Evolutionary conservation across 2,329 filamentous ascomycete species (phyloP), one percentile per base, ranked within the genome.

Genomic region (Cylindrodendrum hubeiense): DNA sequence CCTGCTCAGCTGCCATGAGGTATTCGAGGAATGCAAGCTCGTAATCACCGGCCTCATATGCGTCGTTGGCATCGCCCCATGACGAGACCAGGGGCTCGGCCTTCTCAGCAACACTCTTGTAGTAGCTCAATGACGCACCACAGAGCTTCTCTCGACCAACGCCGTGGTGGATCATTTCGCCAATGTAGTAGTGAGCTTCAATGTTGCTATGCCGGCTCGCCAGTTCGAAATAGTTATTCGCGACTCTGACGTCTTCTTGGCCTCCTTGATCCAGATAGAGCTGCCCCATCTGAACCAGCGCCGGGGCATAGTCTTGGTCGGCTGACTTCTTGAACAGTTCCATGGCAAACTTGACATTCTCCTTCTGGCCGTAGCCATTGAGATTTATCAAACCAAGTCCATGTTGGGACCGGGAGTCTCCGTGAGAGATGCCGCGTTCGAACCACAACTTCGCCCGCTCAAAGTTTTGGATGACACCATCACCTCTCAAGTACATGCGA

Each of bases 131-230:
- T 2, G 95, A 94, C 63, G 93, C 86, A 8, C 85, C 86, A 74
- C 95, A 98, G 13, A 91, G 91, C 71, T 90, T 90, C 69, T 97
- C 93, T 37, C 93, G 87, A 5, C 93, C 94, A 30, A 97, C 87
- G 0, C 93, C 94, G 67, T 93, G 88, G 71, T 95, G 89, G 24
- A 90, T 91, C 83, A 97, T 89, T 79, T 98, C 95, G 2, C 93
- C 95, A 4, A 98, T 88, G 77, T 97, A 97, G 80, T 97, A 98
- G 76, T 93, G 93, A 0, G 94, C 93, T 79, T 97, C 94, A 67
- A 97, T 92, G 75, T 94, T 92, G 15, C 91, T 91, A 76, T 94
- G 94, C 24, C 93, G 86, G 43, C 91, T 91, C 5, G 95, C 95
- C 51, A 95, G 85, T 75, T 97, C 94, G 73, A 98, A 97, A 78